Evolutionary conservation across 306 rosid genomes (phyloP).

Genomic region (Quercus rubra): DNA sequence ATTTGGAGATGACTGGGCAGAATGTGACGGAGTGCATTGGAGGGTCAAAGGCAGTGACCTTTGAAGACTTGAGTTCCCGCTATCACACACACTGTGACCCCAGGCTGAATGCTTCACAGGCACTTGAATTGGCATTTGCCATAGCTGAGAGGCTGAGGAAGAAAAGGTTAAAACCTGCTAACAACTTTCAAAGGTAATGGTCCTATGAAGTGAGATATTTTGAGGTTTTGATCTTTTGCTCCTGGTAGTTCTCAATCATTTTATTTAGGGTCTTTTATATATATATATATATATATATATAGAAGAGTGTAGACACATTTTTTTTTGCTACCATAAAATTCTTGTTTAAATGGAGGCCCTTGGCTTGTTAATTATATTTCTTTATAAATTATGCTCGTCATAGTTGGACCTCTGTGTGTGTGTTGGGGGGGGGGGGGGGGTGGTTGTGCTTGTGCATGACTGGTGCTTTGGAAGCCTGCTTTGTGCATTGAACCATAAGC

Average conservation of each 20-base stretch:
- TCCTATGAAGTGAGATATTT: not conserved
- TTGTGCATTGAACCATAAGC: too few species aligned
- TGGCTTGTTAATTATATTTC: not conserved
- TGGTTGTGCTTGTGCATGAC: too few species aligned
- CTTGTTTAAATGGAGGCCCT: not conserved
- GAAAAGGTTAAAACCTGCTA: slow-evolving; percentile 25
- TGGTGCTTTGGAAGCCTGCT: too few species aligned
- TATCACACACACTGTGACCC: slow-evolving; percentile 47
- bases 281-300: not conserved
- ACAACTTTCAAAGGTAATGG: not conserved
- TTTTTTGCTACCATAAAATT: not conserved
- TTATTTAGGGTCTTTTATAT: not conserved
- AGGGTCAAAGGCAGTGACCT: slow-evolving; percentile 35
- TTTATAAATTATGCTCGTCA: too few species aligned
- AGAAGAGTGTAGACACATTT: not conserved
- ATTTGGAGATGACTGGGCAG: slow-evolving; percentile 51
- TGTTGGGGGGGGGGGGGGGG: too few species aligned
- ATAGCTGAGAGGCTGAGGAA: slow-evolving; percentile 36
- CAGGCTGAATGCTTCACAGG: slow-evolving; percentile 45
- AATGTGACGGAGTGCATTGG: slow-evolving; percentile 44
- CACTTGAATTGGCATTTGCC: slow-evolving; percentile 38
- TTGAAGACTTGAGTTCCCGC: slow-evolving; percentile 39
- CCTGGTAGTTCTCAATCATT: not conserved
- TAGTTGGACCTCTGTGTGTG: too few species aligned
- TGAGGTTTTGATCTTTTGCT: not conserved